These are phyloP conservation scores for Gentiana straminea DNA, from an alignment of 257 asterid genomes.

Conservation along the genomic window DNA sequence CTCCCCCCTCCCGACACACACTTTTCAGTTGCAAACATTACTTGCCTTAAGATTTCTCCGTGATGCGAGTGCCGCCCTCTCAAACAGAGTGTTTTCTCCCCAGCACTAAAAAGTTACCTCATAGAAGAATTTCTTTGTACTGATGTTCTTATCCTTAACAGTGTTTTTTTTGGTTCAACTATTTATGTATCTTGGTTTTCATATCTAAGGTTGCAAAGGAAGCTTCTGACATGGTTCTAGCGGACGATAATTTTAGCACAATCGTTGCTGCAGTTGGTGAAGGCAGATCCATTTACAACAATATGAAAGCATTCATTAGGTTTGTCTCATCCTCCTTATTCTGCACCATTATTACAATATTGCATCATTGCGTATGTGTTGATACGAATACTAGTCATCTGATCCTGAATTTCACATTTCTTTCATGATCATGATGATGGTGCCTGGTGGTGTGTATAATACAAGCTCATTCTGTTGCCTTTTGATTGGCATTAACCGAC, in stretches of 20 bases:
- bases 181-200: not conserved
- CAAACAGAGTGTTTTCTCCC: not conserved
- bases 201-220: conserved; percentile 84
- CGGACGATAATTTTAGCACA: conserved; percentile 95
- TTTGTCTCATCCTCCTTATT: conserved; percentile 14
- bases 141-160: not conserved
- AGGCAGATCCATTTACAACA: conserved; percentile 74
- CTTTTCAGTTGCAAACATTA: not conserved
- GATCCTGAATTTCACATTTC: no score
- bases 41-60: not conserved
- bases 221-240: conserved; percentile 98
- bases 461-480: not conserved
- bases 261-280: conserved; percentile 98
- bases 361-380: no score
- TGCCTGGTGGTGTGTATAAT: no score
- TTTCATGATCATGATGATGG: no score
- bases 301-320: conserved; percentile 99
- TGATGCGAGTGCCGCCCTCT: not conserved
- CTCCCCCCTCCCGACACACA: no score
- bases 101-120: not conserved
- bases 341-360: not conserved
- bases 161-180: not conserved
- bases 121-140: not conserved
- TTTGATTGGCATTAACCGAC: not conserved
- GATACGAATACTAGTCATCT: no score